Percentiles rank a stretch among this genome's conserved stretches.
Conservation (phyloP, 1,284 basidiomycete species). For the Fereydounia khargensis region DNA sequence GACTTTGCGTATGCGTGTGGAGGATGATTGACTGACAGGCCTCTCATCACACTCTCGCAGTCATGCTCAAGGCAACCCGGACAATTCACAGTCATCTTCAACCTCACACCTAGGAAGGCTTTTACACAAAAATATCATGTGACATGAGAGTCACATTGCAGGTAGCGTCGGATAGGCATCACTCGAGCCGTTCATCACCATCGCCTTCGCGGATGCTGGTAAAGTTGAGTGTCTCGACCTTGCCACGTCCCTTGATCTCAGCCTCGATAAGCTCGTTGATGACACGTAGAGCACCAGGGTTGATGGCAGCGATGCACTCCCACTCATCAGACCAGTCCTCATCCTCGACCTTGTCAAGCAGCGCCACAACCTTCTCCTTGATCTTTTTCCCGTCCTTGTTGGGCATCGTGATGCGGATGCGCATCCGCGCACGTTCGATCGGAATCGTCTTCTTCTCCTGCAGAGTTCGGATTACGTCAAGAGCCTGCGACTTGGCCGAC, state of each 20-base stretch:
- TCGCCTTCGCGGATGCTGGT: conserved; percentile 44
- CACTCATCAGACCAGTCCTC: conserved; percentile 78
- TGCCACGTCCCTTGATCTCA: conserved; percentile 76
- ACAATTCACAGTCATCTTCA: no score
- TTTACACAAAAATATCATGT: no score
- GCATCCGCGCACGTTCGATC: conserved; percentile 89
- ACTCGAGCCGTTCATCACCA: conserved; percentile 42
- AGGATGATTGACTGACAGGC: no score
- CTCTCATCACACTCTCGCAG: no score
- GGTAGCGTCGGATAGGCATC: no score
- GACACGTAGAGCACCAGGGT: conserved; percentile 83
- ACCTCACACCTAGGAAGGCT: no score
- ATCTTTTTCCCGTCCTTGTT: conserved; percentile 70
- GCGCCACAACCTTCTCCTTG: conserved; percentile 70
- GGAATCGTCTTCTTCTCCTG: conserved; percentile 72
- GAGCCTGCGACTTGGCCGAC: conserved; percentile 82
- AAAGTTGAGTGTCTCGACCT: conserved; percentile 61
- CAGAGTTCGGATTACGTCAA: conserved; percentile 84
- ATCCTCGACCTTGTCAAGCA: conserved; percentile 79
- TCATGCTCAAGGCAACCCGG: no score
- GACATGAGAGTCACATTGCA: no score
- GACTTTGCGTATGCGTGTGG: no score
- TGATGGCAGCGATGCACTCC: conserved; percentile 78
- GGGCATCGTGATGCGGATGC: conserved; percentile 78
- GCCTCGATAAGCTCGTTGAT: conserved; percentile 86